phyloP scores from a whole-genome alignment of 163 green algal genomes.

The Chlamydomonas reinhardtii region DNA sequence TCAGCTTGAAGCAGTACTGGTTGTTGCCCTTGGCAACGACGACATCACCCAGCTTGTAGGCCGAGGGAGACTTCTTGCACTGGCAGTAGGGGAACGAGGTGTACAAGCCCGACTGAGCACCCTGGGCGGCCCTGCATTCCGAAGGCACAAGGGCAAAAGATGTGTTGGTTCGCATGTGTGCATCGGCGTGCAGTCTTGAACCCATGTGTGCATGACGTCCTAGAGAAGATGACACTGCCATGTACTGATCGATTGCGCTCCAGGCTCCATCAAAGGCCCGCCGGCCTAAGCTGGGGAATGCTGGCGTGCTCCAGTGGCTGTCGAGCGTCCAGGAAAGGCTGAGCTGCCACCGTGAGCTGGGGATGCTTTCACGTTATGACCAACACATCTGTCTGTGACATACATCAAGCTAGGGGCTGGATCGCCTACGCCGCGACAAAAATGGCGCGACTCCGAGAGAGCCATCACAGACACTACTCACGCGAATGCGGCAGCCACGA shows the following conservation, averaged over 20 bases:
- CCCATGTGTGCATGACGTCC: background rate
- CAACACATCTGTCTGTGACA: too few species aligned
- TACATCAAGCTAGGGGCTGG: too few species aligned
- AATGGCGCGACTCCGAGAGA: background rate
- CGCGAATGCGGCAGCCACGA: background rate
- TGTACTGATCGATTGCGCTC: background rate
- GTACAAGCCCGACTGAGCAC: background rate
- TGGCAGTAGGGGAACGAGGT: slow-evolving; percentile 16
- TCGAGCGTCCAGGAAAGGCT: too few species aligned
- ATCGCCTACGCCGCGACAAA: too few species aligned
- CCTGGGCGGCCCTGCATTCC: background rate
- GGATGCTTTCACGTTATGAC: too few species aligned
- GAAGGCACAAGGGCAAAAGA: too few species aligned
- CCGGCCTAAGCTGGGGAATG: too few species aligned
- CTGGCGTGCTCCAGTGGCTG: too few species aligned
- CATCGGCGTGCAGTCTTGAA: too few species aligned
- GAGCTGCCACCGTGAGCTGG: too few species aligned
- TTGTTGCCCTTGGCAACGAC: background rate
- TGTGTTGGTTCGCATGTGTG: too few species aligned
- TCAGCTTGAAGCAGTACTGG: slow-evolving; percentile 10
- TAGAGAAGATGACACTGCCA: background rate
- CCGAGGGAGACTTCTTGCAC: background rate
- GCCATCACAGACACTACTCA: background rate
- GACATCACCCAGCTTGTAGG: background rate
- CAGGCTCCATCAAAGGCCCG: too few species aligned